These are phyloP conservation scores for Lactifluus subvellereus DNA, from an alignment of 768 basidiomycete genomes.

Conservation along the genomic window DNA sequence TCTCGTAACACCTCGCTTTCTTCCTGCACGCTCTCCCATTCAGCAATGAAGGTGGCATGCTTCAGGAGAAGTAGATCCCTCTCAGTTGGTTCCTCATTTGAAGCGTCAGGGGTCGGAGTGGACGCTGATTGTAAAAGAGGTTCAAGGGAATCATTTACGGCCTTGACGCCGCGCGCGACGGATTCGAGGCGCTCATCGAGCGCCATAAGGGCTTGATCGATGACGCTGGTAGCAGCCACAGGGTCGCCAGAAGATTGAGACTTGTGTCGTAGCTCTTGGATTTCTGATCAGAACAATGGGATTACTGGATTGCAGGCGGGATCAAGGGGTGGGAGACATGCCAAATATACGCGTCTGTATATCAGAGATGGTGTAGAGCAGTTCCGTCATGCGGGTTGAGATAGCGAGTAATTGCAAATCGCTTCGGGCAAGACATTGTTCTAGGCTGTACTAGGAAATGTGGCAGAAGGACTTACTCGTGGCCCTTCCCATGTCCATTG, in stretches of 20 bases:
- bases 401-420: conserved; percentile 72
- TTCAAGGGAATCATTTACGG: conserved; percentile 57
- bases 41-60: conserved; percentile 60
- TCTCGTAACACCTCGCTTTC: conserved; percentile 79
- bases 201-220: conserved; percentile 75
- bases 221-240: conserved; percentile 56
- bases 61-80: conserved; percentile 59
- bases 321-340: conserved; percentile 31
- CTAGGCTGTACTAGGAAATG: neutral
- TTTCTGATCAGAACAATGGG: conserved; percentile 46
- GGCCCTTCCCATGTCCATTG: conserved; percentile 51
- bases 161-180: conserved; percentile 65
- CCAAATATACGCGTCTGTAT: conserved; percentile 90
- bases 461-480: conserved; percentile 50
- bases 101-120: conserved; percentile 42
- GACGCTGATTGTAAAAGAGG: conserved; percentile 48
- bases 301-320: neutral
- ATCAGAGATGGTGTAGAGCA: conserved; percentile 81
- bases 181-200: conserved; percentile 75
- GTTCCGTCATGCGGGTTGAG: conserved; percentile 81
- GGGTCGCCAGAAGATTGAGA: conserved; percentile 58
- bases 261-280: conserved; percentile 89
- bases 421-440: conserved; percentile 34
- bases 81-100: conserved; percentile 35
- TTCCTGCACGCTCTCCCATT: conserved; percentile 78